Conservation (phyloP, 1,284 basidiomycete species). For the Hemileccinum hortonii region DNA sequence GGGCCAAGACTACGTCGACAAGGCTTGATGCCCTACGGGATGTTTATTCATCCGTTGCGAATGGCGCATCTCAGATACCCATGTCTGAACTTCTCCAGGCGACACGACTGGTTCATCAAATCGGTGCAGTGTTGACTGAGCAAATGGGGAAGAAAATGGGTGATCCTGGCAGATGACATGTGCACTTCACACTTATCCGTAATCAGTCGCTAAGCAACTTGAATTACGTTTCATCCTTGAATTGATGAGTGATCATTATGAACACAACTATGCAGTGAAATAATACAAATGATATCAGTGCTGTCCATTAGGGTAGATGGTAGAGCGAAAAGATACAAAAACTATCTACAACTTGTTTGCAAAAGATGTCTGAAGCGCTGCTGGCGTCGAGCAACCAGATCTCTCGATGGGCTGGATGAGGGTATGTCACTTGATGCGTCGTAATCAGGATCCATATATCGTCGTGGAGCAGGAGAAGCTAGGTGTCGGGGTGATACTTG, state of each 20-base stretch:
- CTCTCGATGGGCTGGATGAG: constrained; percentile 44
- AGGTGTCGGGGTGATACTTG: constrained; percentile 69
- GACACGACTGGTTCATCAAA: constrained; percentile 36
- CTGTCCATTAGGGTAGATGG: constrained; percentile 20
- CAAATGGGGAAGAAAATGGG: constrained; percentile 36
- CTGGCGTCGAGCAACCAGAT: constrained; percentile 36
- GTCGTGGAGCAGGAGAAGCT: constrained; percentile 55
- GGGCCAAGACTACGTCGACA: constrained; percentile 33
- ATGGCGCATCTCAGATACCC: constrained; percentile 39
- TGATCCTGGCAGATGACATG: constrained; percentile 7
- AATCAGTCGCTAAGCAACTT: constrained; percentile 4
- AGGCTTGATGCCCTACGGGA: constrained; percentile 36
- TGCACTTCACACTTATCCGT: no score
- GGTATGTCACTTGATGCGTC: constrained; percentile 43
- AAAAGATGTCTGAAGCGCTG: constrained; percentile 26
- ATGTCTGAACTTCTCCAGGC: constrained; percentile 40
- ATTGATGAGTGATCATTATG: constrained; percentile 15
- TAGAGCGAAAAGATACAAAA: constrained; percentile 9
- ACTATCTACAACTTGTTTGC: constrained; percentile 10
- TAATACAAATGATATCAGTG: constrained; percentile 29
- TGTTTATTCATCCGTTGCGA: constrained; percentile 35
- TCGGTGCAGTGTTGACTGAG: constrained; percentile 39
- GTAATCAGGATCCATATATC: constrained; percentile 32
- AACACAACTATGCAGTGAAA: constrained; percentile 22
- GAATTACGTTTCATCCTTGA: not conserved